Evolutionary conservation across 2,329 filamentous ascomycete genomes (phyloP).

Genomic region (Aspergillus neotritici): DNA sequence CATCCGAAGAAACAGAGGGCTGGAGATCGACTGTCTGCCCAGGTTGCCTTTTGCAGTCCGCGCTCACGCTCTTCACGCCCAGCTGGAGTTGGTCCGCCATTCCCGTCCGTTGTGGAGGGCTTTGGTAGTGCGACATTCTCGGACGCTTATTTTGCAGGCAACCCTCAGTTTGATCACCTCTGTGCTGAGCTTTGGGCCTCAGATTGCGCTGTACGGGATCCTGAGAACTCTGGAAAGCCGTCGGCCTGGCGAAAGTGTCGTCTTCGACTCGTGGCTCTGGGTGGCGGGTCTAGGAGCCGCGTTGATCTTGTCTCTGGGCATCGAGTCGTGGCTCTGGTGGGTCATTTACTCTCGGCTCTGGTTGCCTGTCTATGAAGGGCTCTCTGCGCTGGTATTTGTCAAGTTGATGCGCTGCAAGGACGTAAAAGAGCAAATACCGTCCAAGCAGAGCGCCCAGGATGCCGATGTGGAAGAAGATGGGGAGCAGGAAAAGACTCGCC

Average conservation of each 20-base stretch:
- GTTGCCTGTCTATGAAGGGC: slow-evolving; percentile 62
- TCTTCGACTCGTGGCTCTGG: slow-evolving; percentile 59
- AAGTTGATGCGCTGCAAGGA: slow-evolving; percentile 75
- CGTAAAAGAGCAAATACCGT: slow-evolving; percentile 43
- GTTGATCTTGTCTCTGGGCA: slow-evolving; percentile 51
- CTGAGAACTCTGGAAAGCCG: slow-evolving; percentile 59
- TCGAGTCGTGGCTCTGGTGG: slow-evolving; percentile 64
- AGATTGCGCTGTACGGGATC: slow-evolving; percentile 62
- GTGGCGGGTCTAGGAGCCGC: slow-evolving; percentile 59
- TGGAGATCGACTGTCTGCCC: slow-evolving; percentile 60
- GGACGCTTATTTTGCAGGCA: slow-evolving; percentile 55
- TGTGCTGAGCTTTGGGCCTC: slow-evolving; percentile 62
- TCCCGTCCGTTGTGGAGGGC: slow-evolving; percentile 53
- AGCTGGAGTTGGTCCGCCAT: slow-evolving; percentile 32
- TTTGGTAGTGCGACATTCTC: slow-evolving; percentile 54
- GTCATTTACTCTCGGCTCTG: slow-evolving; percentile 57
- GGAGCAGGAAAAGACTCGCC: slow-evolving; percentile 53
- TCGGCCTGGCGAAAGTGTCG: slow-evolving; percentile 40
- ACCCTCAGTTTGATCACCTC: slow-evolving; percentile 50
- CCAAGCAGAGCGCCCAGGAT: slow-evolving; percentile 32
- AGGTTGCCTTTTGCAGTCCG: slow-evolving; percentile 53
- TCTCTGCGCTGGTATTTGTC: slow-evolving; percentile 67
- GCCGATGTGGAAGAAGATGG: slow-evolving; percentile 43
- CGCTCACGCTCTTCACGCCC: slow-evolving; percentile 49
- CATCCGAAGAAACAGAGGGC: slow-evolving; percentile 53